Conservation (phyloP, 208 protist genomes). For the Trichomonas vaginalis region DNA sequence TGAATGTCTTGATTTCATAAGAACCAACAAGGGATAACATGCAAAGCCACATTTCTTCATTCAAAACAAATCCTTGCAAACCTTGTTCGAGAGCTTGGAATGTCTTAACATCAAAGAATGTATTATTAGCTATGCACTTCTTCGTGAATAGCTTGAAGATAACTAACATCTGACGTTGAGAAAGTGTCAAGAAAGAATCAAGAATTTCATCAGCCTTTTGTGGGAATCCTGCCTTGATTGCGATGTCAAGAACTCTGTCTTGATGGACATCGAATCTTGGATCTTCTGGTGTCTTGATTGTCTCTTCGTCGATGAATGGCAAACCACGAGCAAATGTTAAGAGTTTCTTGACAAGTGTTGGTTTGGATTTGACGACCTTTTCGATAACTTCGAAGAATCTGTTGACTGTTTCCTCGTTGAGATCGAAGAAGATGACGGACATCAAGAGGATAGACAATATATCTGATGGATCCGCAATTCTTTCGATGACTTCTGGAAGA, state of each 20-base stretch:
- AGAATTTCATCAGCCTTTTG: neutral
- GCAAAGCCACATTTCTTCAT: neutral
- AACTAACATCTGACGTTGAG: neutral
- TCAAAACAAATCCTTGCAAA: neutral
- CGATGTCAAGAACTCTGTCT: neutral
- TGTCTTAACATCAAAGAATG: neutral
- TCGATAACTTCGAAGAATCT: neutral
- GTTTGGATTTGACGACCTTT: neutral
- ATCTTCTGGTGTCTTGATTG: neutral
- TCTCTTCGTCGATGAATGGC: neutral
- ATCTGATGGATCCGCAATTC: neutral
- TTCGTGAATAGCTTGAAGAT: neutral
- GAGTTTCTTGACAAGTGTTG: neutral
- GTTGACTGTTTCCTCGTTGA: neutral
- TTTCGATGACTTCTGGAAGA: neutral
- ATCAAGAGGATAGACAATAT: neutral
- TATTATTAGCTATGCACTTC: neutral
- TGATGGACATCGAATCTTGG: neutral
- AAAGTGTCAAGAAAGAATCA: neutral
- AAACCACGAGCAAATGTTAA: neutral
- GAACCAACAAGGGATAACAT: neutral
- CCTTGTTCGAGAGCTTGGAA: neutral
- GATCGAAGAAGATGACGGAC: neutral
- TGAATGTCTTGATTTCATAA: neutral
- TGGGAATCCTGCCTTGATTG: neutral